Evolutionary conservation across 208 protist genomes (phyloP).

Genomic region (Entamoeba histolytica): DNA sequence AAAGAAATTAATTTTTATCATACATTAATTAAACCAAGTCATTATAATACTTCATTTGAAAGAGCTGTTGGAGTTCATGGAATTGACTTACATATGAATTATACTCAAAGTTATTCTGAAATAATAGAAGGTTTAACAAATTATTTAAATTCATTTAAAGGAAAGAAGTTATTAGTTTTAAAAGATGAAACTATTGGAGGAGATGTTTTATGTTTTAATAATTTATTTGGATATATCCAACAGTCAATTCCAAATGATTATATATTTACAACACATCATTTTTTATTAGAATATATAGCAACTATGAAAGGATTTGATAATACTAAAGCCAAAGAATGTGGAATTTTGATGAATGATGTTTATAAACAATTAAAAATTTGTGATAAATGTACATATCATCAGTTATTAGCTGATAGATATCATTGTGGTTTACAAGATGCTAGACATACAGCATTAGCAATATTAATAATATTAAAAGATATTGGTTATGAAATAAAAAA

Average conservation of each 20-base stretch:
- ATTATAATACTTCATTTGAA: neutral
- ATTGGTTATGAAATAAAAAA: neutral
- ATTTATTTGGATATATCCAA: neutral
- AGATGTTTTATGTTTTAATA: neutral
- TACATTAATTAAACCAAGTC: neutral
- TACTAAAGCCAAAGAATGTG: neutral
- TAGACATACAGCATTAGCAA: neutral
- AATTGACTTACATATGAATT: neutral
- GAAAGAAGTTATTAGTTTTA: neutral
- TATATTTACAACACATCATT: neutral
- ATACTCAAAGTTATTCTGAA: neutral
- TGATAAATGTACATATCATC: neutral
- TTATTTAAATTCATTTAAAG: neutral
- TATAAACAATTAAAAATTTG: neutral
- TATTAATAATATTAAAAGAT: neutral
- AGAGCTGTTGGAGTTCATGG: neutral
- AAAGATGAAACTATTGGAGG: neutral
- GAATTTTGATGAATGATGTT: neutral
- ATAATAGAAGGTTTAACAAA: neutral
- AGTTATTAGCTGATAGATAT: neutral
- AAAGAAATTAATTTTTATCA: neutral
- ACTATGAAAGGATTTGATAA: neutral
- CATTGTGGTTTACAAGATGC: neutral
- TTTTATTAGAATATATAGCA: neutral
- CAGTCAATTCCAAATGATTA: neutral